These are phyloP conservation scores for Puccinia hordei DNA, from an alignment of 1,284 basidiomycete species.

Conservation along the genomic window DNA sequence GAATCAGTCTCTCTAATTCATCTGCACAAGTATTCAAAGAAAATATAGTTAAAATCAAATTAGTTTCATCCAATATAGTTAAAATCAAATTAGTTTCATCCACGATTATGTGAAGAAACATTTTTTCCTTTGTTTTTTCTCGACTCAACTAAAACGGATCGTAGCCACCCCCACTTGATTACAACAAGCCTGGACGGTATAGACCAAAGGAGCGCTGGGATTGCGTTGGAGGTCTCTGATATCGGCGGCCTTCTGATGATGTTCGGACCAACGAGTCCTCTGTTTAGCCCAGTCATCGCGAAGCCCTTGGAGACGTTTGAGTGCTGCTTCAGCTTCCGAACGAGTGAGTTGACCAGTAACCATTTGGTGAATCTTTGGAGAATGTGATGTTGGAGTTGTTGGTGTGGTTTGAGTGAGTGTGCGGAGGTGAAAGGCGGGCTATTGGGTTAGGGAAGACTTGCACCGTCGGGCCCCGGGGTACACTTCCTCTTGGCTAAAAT, in stretches of 20 bases:
- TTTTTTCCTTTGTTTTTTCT: background rate
- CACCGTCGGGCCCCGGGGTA: too few species aligned
- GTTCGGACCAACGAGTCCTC: slow-evolving; percentile 48
- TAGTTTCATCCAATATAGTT: too few species aligned
- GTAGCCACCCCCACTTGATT: slow-evolving; percentile 50
- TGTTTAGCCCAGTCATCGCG: slow-evolving; percentile 46
- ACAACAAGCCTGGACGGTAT: slow-evolving; percentile 49
- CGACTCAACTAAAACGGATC: slow-evolving; percentile 48
- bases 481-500: too few species aligned
- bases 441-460: too few species aligned
- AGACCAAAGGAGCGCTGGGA: slow-evolving; percentile 43
- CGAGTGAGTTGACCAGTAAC: slow-evolving; percentile 48
- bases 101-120: background rate
- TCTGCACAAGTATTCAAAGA: slow-evolving; percentile 7
- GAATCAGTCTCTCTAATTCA: slow-evolving; percentile 44
- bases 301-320: slow-evolving; percentile 46
- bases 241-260: slow-evolving; percentile 48
- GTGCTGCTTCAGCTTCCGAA: slow-evolving; percentile 45
- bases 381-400: too few species aligned
- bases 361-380: background rate
- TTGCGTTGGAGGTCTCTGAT: slow-evolving; percentile 45
- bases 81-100: background rate
- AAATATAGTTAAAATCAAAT: background rate
- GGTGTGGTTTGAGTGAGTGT: too few species aligned
- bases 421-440: too few species aligned